Evolutionary conservation across 768 basidiomycete genomes (phyloP).

Genomic region (Pleurotus salmoneostramineus): DNA sequence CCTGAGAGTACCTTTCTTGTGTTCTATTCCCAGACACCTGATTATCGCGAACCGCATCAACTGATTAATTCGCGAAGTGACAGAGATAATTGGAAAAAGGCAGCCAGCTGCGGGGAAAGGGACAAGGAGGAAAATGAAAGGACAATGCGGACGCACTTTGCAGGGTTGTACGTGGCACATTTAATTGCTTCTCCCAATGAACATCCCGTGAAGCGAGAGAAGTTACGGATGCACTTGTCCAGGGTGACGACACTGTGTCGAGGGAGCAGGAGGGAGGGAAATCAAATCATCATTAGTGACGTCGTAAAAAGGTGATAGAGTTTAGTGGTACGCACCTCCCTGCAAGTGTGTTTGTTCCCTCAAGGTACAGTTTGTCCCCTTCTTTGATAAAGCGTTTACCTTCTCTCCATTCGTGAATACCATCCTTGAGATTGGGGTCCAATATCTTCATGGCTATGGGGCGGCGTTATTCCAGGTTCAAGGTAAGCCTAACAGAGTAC

Average conservation of each 20-base stretch:
- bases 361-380: constrained; percentile 76
- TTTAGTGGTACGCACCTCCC: constrained; percentile 56
- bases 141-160: constrained; percentile 44
- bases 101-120: no score
- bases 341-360: constrained; percentile 84
- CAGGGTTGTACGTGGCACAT: constrained; percentile 84
- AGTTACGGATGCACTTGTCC: constrained; percentile 83
- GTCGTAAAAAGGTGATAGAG: not conserved
- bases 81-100: not conserved
- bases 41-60: constrained; percentile 1
- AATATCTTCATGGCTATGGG: constrained; percentile 75
- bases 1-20: constrained; percentile 76
- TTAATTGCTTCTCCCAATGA: constrained; percentile 80
- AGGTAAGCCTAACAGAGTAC: not conserved
- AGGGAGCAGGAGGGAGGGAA: not conserved
- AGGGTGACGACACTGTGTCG: constrained; percentile 66
- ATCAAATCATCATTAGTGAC: not conserved
- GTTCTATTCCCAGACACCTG: constrained; percentile 75
- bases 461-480: not conserved
- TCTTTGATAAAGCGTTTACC: constrained; percentile 78
- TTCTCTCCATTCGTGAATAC: constrained; percentile 85
- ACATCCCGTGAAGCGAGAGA: constrained; percentile 79
- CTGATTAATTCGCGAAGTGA: not conserved
- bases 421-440: constrained; percentile 81
- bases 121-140: not conserved